phyloP scores from a whole-genome alignment of 371 early-diverging fungal genomes.

The Synchytrium microbalum region DNA sequence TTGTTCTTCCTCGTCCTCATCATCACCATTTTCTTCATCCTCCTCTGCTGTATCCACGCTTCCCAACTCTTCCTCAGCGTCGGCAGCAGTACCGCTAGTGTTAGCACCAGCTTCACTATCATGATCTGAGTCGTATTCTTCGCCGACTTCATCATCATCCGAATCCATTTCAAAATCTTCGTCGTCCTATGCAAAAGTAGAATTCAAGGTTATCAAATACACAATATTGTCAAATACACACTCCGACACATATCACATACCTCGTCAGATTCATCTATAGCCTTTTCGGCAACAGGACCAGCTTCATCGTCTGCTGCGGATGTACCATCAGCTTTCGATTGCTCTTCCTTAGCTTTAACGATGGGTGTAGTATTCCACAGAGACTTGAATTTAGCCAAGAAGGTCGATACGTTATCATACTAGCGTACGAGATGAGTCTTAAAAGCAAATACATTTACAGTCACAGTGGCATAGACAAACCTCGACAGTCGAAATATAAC shows the following conservation, averaged over 20 bases:
- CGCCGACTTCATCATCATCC: neutral
- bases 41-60: neutral
- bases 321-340: neutral
- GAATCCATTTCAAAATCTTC: neutral
- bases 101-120: no score
- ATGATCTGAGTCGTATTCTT: neutral
- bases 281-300: no score
- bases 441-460: neutral
- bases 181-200: neutral
- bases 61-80: neutral
- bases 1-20: neutral
- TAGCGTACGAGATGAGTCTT: neutral
- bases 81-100: neutral
- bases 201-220: no score
- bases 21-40: neutral
- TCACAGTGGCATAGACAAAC: neutral
- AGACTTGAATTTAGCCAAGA: neutral
- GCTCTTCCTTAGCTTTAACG: neutral
- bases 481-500: neutral
- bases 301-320: neutral
- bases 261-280: neutral
- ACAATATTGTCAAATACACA: no score
- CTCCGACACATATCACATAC: no score
- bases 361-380: neutral
- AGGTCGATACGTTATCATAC: neutral